Evolutionary conservation across 129 eudicot genomes (phyloP), one percentile per base, ranked within the genome.

Genomic region (Logfia minima): DNA sequence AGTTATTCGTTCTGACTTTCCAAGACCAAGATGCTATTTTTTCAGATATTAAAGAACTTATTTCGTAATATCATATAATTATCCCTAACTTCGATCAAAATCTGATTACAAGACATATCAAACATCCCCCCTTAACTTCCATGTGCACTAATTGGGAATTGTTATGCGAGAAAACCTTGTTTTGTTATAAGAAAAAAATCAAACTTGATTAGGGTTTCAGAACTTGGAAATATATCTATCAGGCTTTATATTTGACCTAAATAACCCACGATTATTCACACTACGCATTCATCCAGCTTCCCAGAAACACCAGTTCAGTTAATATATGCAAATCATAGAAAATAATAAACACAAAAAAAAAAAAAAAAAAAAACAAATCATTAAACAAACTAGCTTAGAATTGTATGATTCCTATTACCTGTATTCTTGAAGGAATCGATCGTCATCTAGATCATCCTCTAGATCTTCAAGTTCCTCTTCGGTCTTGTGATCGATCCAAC

Each of bases 391-490:
- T 45, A 45, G 16, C 53, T 66, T n/a, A 22, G 14, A 58, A 24
- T 5, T 23, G 16, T 8, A 74, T 55, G 39, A 56, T 21, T 73
- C 23, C 16, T 5, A 55, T 18, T 31, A 93, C 97, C 97, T 85
- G 87, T 90, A 93, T 22, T 93, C 97, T 86, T 87, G 80, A 23
- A 93, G 92, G 73, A 93, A 90, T 18, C 97, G 92, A 76, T 90
- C 96, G 17, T 93, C 98, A 56, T 89, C 97, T 18, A 90, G 68
- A 74, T 93, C 97, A 72, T 93, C 98, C 70, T 93, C 97, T n/a
- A 93, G 92, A 83, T 93, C 98, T 71, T 90, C 97, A 8, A 93
- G 97, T 83, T 90, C 93, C 21, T 90, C 97, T 79, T 87, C 92
- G n/a, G 93, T 93, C 75, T 93, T 93, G 74, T 79, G 70, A 71